Base-by-base conservation (phyloP, 768 basidiomycete genomes). In the Hebeloma cylindrosporum region DNA sequence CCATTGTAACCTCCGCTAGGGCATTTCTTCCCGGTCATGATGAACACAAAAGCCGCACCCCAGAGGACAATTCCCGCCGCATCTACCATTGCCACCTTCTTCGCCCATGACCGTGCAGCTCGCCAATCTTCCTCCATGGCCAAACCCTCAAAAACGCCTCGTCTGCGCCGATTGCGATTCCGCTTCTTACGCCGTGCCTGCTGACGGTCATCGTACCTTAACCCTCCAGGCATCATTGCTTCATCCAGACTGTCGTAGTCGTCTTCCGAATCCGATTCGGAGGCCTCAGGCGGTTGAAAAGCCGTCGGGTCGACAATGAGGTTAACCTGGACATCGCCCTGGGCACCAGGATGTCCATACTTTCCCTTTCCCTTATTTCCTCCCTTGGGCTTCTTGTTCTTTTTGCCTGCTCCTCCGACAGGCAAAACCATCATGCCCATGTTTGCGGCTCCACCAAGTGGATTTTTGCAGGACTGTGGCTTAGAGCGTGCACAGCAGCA, bases 321-420 rank as follows among this genome's bases (percentile, higher is more conserved):
- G 60, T 87, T 87, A 38, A 86, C 82, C 48, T 87, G 85, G 2
- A 87, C 78, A 54, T 77, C n/a, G n/a, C n/a, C 76, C 4, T 73
- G 71, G 25, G 54, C 63, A 8, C 57, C 62, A 5, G 53, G 67
- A 9, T 64, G 64, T 26, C 67, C 66, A 26, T 47, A 50, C 35
- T 44, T 25, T 63, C 71, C 71, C 54, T 68, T 69, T 16, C 66
- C 65, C 31, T 69, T 67, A 62, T 74, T 72, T 4, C 64, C 64
- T 7, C 64, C 68, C 43, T 66, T 71, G 43, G 46, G 25, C 34
- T 56, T 52, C 40, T 53, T 65, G 62, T 53, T 54, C 29, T 59
- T 59, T 39, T 70, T 70, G 39, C 72, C 71, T 47, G 69, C 69
- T 7, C 68, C 70, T 1, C 71, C 72, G 8, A 79, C 63, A 9